These are phyloP conservation scores for Aspergillus conjunctus DNA, from an alignment of 495 filamentous ascomycete genomes.

Conservation along the genomic window DNA sequence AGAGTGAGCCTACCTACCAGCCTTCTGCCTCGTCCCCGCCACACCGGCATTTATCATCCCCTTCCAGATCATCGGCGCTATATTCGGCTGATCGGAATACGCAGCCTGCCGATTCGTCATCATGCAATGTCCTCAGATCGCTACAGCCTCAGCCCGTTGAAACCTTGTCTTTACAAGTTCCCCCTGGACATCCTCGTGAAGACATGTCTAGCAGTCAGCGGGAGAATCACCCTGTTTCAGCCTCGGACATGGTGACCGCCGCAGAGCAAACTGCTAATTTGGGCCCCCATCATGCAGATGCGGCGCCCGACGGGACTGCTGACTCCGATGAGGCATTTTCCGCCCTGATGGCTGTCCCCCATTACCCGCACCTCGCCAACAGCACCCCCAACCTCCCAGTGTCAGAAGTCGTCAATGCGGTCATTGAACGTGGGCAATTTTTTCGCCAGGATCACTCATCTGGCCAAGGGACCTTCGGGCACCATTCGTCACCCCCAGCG, in stretches of 20 bases:
- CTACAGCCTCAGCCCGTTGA: slow-evolving; percentile 16
- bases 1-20: slow-evolving; percentile 15
- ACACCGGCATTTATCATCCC: slow-evolving; percentile 12
- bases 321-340: slow-evolving; percentile 25
- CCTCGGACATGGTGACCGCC: slow-evolving; percentile 1
- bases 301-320: background rate
- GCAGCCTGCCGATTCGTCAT: slow-evolving; percentile 14
- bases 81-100: slow-evolving; percentile 16
- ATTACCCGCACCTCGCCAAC: slow-evolving; percentile 31
- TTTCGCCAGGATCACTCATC: slow-evolving; percentile 6
- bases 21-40: slow-evolving; percentile 16
- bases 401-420: slow-evolving; percentile 38
- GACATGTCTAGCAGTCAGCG: slow-evolving; percentile 8
- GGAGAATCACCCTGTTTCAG: slow-evolving; percentile 1
- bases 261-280: slow-evolving; percentile 2
- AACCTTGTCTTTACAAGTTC: slow-evolving; percentile 9
- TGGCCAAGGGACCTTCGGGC: background rate
- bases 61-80: slow-evolving; percentile 11
- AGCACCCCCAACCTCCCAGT: slow-evolving; percentile 23
- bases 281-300: slow-evolving; percentile 1
- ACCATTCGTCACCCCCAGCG: slow-evolving; percentile 13
- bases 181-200: slow-evolving; percentile 6
- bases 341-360: slow-evolving; percentile 41
- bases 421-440: slow-evolving; percentile 22
- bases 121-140: slow-evolving; percentile 17